Evolutionary conservation across 1,284 basidiomycete genomes (phyloP), one percentile per base, ranked within the genome.

Genomic region (Apiotrichum mycotoxinovorans): DNA sequence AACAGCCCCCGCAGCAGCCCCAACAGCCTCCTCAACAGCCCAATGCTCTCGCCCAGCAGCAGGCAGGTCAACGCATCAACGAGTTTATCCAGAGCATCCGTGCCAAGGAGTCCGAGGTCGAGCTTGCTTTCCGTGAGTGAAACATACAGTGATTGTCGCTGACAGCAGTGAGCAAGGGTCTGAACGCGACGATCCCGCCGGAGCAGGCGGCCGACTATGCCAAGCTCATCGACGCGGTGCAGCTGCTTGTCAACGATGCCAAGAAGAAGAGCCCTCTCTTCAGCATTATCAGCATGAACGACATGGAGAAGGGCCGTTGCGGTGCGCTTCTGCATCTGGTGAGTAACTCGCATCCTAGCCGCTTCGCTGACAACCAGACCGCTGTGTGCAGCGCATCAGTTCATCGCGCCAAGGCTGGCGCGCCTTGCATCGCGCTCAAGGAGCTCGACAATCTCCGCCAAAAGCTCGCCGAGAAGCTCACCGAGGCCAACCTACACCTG

Each of bases 221-320:
- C 14, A 26, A 42, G 12, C 34, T 55, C 0, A 37, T 62, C 5
- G 60, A 62, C 33, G 30, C 35, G n/a, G 57, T 62, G 10, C 43
- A 48, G 2, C 33, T 37, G 4, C 49, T 58, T 4, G 54, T 55
- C 8, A 50, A 46, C 9, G 60, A 62, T 22, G 60, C 60, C 26
- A 56, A 58, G 38, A 48, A 46, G 18, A 58, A 58, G 54, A 62
- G 54, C 44, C 60, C 60, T 17, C 44, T 62, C 11, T 58, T 58
- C 51, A 56, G 56, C 27, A 54, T 62, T 14, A 44, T 62, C 17
- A 54, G 54, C 41, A 27, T 35, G 37, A 62, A 30, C 23, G 54
- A 58, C 11, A 33, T 44, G 20, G 60, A 62, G 51, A 58, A 58
- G 41, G 33, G 10, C 4, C 47, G 56, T 3, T 62, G 57, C 35